These are phyloP conservation scores for Fusarium lyarnte DNA, from an alignment of 2,329 filamentous ascomycete genomes.

Conservation along the genomic window DNA sequence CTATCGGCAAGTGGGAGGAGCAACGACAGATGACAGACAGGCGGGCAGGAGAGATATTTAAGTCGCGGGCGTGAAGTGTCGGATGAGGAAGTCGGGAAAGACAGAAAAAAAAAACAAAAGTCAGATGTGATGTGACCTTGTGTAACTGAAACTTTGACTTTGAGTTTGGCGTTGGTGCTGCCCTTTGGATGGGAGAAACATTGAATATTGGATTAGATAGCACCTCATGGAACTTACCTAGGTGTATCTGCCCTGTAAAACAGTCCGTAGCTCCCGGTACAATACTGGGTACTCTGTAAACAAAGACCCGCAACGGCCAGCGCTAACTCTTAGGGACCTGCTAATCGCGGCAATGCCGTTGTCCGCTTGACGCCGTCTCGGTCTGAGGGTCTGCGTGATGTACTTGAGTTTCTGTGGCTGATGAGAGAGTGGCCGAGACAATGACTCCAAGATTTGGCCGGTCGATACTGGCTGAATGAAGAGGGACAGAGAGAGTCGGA, in stretches of 20 bases:
- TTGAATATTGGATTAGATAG: slow-evolving; percentile 40
- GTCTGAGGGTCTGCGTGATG: slow-evolving; percentile 13
- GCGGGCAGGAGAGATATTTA: background rate
- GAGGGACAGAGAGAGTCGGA: background rate
- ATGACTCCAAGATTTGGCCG: background rate
- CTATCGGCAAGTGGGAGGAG: slow-evolving; percentile 28
- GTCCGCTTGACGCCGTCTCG: slow-evolving; percentile 39
- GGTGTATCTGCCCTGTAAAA: slow-evolving; percentile 25
- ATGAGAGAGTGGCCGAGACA: background rate
- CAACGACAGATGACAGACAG: background rate
- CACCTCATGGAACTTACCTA: slow-evolving; percentile 27
- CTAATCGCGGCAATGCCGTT: slow-evolving; percentile 45
- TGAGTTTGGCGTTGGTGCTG: slow-evolving; percentile 7
- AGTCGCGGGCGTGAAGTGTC: background rate
- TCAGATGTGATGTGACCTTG: slow-evolving; percentile 31
- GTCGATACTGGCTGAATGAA: background rate
- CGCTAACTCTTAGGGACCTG: slow-evolving; percentile 35
- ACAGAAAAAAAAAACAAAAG: slow-evolving; percentile 12
- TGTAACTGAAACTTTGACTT: slow-evolving; percentile 26
- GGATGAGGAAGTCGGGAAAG: background rate
- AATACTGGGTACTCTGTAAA: slow-evolving; percentile 30
- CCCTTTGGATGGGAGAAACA: slow-evolving; percentile 36
- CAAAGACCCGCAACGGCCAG: slow-evolving; percentile 40
- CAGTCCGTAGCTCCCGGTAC: slow-evolving; percentile 42
- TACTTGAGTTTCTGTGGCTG: background rate